These are phyloP conservation scores for Paramecium tetraurelia DNA, from an alignment of 73 alveolate species.

Conservation along the genomic window DNA sequence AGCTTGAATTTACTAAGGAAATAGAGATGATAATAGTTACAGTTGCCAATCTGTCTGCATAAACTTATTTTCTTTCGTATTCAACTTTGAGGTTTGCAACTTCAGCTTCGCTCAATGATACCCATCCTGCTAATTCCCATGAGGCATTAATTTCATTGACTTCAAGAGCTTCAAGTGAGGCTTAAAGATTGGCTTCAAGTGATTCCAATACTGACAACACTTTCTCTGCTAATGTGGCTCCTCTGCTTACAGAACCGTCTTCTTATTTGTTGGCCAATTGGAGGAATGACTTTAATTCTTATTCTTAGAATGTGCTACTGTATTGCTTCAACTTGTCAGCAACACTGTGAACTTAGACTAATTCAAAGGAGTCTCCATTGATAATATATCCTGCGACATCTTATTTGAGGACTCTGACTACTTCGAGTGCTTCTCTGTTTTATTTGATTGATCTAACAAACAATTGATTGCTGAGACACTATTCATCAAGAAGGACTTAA, in stretches of 20 bases:
- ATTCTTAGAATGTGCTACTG: neutral
- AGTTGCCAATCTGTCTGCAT: conserved; percentile 43
- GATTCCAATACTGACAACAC: neutral
- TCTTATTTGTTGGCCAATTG: conserved; percentile 1
- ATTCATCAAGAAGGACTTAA: neutral
- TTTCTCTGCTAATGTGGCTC: conserved; percentile 43
- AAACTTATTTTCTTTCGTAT: conserved; percentile 34
- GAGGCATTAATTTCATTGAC: conserved; percentile 38
- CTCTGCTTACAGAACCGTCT: conserved; percentile 15
- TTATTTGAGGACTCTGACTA: neutral
- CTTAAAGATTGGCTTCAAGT: neutral
- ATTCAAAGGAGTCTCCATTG: conserved; percentile 40
- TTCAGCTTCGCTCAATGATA: conserved; percentile 45
- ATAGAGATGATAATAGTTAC: neutral
- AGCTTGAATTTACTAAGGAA: conserved; percentile 24
- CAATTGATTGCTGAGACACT: neutral
- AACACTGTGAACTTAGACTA: conserved; percentile 28
- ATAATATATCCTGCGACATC: conserved; percentile 50
- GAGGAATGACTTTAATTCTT: conserved; percentile 1
- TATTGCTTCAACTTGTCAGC: conserved; percentile 1
- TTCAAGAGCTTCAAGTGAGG: neutral
- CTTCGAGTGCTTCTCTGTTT: conserved; percentile 24
- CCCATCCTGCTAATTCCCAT: conserved; percentile 57
- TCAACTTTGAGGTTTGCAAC: neutral
- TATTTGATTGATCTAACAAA: conserved; percentile 27